A percentile compares a stretch with the other conserved stretches of the same genome.
phyloP scores from a whole-genome alignment of 2,329 filamentous ascomycete species.

The Chaetomiaceae sp. region DNA sequence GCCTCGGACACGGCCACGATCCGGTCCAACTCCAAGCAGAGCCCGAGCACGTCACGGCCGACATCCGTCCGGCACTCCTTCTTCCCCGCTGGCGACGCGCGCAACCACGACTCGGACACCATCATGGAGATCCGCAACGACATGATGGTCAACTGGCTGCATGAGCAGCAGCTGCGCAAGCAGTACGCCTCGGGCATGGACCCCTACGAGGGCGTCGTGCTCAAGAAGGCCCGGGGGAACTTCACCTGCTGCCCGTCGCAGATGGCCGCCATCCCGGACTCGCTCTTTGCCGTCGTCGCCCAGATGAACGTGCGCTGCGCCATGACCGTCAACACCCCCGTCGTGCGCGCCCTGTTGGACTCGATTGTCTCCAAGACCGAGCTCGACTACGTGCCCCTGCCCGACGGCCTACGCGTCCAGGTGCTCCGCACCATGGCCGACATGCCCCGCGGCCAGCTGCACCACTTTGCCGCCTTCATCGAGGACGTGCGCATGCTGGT shows the following conservation, averaged over 20 bases:
- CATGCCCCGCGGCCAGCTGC: constrained; percentile 63
- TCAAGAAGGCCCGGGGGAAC: constrained; percentile 34
- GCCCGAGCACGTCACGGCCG: constrained; percentile 11
- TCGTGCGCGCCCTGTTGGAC: constrained; percentile 54
- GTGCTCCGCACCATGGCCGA: constrained; percentile 67
- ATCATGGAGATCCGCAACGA: constrained; percentile 51
- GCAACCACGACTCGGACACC: constrained; percentile 37
- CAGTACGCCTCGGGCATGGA: constrained; percentile 34
- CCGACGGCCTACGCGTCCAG: constrained; percentile 71
- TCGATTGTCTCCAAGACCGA: constrained; percentile 37
- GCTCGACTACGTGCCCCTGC: constrained; percentile 58
- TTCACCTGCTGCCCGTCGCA: constrained; percentile 36
- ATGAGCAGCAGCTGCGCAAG: constrained; percentile 53
- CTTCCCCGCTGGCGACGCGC: constrained; percentile 35
- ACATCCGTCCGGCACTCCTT: constrained; percentile 27
- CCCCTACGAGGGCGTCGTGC: constrained; percentile 35
- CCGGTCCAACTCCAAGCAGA: constrained; percentile 8
- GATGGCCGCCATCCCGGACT: constrained; percentile 31
- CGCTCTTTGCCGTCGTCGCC: constrained; percentile 32
- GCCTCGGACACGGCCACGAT: constrained; percentile 7
- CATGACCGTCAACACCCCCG: constrained; percentile 60
- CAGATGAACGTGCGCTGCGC: constrained; percentile 47
- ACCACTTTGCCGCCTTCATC: constrained; percentile 76
- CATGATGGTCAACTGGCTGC: constrained; percentile 58
- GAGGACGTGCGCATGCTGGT: constrained; percentile 63